Conservation (phyloP, 192 early-diverging fungal species). For the Coemansia aciculifera region DNA sequence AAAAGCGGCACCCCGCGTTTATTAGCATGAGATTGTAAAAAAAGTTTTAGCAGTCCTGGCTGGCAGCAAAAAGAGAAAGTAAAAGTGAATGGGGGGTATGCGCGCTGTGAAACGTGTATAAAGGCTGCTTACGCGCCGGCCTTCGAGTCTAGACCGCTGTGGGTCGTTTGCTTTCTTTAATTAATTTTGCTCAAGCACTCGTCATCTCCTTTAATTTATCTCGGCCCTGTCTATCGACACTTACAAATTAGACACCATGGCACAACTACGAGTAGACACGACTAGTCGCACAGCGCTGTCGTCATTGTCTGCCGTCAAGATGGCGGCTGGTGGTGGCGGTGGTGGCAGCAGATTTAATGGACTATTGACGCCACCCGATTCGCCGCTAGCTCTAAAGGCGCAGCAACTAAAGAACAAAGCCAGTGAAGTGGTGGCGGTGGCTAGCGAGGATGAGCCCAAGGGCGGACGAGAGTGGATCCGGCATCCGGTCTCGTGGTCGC, state of each 20-base stretch:
- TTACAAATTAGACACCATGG: neutral
- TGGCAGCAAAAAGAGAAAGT: neutral
- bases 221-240: neutral
- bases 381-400: constrained; percentile 21
- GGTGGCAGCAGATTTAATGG: neutral
- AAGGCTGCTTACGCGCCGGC: neutral
- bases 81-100: neutral
- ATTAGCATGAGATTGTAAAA: neutral
- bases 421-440: neutral
- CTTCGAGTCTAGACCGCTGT: constrained; percentile 7
- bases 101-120: neutral
- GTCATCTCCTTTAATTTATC: neutral
- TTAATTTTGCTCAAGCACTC: neutral
- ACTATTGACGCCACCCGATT: constrained; percentile 43
- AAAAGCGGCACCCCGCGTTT: neutral
- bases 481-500: constrained; percentile 21
- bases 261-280: constrained; percentile 9
- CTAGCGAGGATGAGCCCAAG: neutral
- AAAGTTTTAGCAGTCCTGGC: no score
- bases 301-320: neutral
- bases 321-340: constrained; percentile 1
- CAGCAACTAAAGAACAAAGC: neutral
- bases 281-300: constrained; percentile 1
- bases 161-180: neutral
- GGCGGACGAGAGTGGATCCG: constrained; percentile 23